phyloP scores from a whole-genome alignment of 495 filamentous ascomycete species.

The Penicilliopsis zonata region DNA sequence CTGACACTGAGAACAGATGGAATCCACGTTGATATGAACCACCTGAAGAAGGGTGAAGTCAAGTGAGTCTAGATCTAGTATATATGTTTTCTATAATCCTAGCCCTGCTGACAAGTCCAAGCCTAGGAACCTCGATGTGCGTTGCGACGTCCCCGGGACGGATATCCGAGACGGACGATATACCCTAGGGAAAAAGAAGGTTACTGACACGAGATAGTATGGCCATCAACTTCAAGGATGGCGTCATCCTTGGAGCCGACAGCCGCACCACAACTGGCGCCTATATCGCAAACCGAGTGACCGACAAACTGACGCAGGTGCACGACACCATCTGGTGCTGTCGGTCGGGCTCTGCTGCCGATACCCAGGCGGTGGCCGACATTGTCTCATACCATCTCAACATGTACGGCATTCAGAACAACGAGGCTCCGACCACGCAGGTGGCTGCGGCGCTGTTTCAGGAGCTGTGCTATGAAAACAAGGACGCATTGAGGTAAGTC shows the following conservation, averaged over 20 bases:
- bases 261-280: constrained; percentile 97
- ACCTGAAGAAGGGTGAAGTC: constrained; percentile 78
- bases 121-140: constrained; percentile 97
- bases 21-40: constrained; percentile 97
- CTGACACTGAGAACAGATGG: constrained; percentile 57
- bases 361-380: constrained; percentile 95
- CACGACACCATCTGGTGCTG: constrained; percentile 99
- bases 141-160: constrained; percentile 15
- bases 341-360: constrained; percentile 89
- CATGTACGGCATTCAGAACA: constrained; percentile 79
- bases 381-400: constrained; percentile 94
- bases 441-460: constrained; percentile 92
- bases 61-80: constrained; percentile 67
- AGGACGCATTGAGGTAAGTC: constrained; percentile 70
- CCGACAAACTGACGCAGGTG: constrained; percentile 96
- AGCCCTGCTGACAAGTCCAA: too few relatives aligned
- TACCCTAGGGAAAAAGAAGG: too few relatives aligned
- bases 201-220: constrained; percentile 25
- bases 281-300: constrained; percentile 98
- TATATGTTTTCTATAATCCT: too few relatives aligned
- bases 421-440: constrained; percentile 81
- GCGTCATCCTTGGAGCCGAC: constrained; percentile 92
- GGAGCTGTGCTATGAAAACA: constrained; percentile 95
- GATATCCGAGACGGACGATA: too few relatives aligned
- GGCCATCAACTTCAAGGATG: constrained; percentile 92